phyloP scores from a whole-genome alignment of 108 stramenopile genomes.

The Parmales sp. region DNA sequence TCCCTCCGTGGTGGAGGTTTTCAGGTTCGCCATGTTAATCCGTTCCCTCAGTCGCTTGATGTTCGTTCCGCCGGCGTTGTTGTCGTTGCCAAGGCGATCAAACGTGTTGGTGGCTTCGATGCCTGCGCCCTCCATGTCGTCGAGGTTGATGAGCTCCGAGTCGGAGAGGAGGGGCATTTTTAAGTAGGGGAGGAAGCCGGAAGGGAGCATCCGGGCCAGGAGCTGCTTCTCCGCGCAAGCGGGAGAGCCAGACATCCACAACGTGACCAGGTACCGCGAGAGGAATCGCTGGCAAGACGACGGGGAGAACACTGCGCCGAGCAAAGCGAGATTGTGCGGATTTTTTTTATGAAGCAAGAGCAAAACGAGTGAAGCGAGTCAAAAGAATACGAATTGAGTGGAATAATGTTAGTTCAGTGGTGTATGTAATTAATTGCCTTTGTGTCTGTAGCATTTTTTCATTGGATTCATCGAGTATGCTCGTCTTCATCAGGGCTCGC shows the following conservation, averaged over 20 bases:
- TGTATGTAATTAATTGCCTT: too few species aligned
- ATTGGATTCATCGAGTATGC: too few species aligned
- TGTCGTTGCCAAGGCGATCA: background rate
- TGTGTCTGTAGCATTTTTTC: too few species aligned
- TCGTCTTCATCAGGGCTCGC: too few species aligned
- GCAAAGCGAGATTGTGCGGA: too few species aligned
- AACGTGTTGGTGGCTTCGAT: conserved; percentile 13
- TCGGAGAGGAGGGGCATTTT: conserved; percentile 54
- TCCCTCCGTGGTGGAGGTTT: background rate
- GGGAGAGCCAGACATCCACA: conserved; percentile 59
- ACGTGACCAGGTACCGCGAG: conserved; percentile 57
- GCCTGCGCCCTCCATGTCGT: conserved; percentile 47
- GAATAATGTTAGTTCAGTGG: too few species aligned
- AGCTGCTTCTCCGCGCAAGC: conserved; percentile 52
- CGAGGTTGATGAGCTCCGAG: conserved; percentile 56
- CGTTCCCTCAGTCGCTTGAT: conserved; percentile 38
- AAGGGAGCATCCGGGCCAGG: conserved; percentile 51
- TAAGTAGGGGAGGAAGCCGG: conserved; percentile 55
- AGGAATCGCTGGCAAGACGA: conserved; percentile 55
- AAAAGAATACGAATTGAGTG: too few species aligned
- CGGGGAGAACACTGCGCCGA: conserved; percentile 61
- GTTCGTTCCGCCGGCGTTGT: conserved; percentile 1
- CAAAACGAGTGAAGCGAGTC: too few species aligned
- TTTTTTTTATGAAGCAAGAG: too few species aligned
- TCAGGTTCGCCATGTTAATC: conserved; percentile 24